Evolutionary conservation across 2,329 filamentous ascomycete species (phyloP).

Genomic region (Dryadomyces quercivorus): DNA sequence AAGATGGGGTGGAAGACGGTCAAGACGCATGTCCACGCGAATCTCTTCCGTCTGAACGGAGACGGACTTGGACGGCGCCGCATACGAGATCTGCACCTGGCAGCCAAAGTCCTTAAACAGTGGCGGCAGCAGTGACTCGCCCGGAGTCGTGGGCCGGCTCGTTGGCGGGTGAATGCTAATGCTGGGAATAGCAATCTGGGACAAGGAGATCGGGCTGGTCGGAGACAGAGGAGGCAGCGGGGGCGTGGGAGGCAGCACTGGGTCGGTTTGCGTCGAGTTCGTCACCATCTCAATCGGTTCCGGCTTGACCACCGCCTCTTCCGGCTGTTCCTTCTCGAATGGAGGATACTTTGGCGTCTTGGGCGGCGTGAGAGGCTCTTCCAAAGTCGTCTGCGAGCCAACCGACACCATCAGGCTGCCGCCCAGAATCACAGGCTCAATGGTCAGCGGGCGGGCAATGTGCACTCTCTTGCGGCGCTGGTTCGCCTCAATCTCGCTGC

Average conservation of each 20-base stretch:
- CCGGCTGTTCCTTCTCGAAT: conserved; percentile 22
- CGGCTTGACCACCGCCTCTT: conserved; percentile 16
- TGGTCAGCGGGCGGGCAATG: conserved; percentile 33
- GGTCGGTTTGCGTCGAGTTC: conserved; percentile 50
- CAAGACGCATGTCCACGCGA: conserved; percentile 64
- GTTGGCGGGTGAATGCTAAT: conserved; percentile 86
- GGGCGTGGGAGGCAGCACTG: conserved; percentile 12
- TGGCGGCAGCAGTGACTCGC: conserved; percentile 62
- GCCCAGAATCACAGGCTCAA: conserved; percentile 29
- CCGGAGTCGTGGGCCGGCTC: conserved; percentile 70
- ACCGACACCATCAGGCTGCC: conserved; percentile 49
- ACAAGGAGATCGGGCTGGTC: neutral
- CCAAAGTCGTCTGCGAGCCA: conserved; percentile 50
- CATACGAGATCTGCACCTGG: conserved; percentile 52
- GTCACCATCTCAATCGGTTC: conserved; percentile 33
- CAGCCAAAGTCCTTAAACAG: conserved; percentile 72
- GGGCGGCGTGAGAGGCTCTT: conserved; percentile 51
- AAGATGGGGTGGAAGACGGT: conserved; percentile 64
- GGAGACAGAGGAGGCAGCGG: conserved; percentile 1
- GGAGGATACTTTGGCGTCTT: conserved; percentile 46
- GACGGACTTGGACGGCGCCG: conserved; percentile 39
- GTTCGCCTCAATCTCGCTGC: conserved; percentile 55
- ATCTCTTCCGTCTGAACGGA: conserved; percentile 82
- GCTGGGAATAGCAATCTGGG: conserved; percentile 53
- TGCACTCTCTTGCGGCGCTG: conserved; percentile 59